Percentiles rank a stretch among this genome's conserved stretches.
Evolutionary conservation across 2,329 filamentous ascomycete species (phyloP).

Genomic region (Penicillium sclerotigenum): DNA sequence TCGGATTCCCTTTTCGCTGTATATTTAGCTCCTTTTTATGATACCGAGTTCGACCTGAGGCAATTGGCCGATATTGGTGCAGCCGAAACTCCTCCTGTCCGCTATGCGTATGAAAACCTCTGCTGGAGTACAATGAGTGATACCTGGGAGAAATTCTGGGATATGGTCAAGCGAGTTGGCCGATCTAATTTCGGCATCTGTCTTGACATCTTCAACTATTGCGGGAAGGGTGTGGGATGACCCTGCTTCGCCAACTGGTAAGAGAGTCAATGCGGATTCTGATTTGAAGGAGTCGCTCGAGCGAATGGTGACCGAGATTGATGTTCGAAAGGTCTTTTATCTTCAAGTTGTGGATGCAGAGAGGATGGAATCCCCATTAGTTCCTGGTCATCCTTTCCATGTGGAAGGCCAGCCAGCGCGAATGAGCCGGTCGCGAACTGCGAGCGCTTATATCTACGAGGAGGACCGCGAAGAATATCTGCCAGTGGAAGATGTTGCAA

Average conservation of each 20-base stretch:
- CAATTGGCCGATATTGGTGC: slow-evolving; percentile 66
- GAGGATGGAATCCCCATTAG: slow-evolving; percentile 56
- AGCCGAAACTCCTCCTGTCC: slow-evolving; percentile 54
- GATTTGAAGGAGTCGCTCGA: slow-evolving; percentile 55
- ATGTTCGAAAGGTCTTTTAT: slow-evolving; percentile 67
- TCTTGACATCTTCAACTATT: slow-evolving; percentile 75
- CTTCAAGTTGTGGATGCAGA: slow-evolving; percentile 76
- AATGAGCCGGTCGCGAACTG: slow-evolving; percentile 79
- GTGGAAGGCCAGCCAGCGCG: slow-evolving; percentile 56
- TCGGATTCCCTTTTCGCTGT: background rate
- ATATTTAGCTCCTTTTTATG: background rate
- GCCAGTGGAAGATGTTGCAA: slow-evolving; percentile 60
- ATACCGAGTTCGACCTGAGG: slow-evolving; percentile 51
- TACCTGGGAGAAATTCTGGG: slow-evolving; percentile 71
- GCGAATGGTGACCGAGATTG: slow-evolving; percentile 54
- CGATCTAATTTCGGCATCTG: slow-evolving; percentile 70
- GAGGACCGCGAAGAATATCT: slow-evolving; percentile 63
- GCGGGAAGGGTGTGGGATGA: slow-evolving; percentile 66
- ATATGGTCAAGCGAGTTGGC: slow-evolving; percentile 62
- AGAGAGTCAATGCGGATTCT: slow-evolving; percentile 53
- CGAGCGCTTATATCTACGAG: slow-evolving; percentile 66
- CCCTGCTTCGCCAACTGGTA: slow-evolving; percentile 54
- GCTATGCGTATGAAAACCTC: slow-evolving; percentile 71
- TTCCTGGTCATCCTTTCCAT: slow-evolving; percentile 58
- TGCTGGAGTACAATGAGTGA: slow-evolving; percentile 69